phyloP scores from a whole-genome alignment of 805 yeast species.

The Candida stauntonica region DNA sequence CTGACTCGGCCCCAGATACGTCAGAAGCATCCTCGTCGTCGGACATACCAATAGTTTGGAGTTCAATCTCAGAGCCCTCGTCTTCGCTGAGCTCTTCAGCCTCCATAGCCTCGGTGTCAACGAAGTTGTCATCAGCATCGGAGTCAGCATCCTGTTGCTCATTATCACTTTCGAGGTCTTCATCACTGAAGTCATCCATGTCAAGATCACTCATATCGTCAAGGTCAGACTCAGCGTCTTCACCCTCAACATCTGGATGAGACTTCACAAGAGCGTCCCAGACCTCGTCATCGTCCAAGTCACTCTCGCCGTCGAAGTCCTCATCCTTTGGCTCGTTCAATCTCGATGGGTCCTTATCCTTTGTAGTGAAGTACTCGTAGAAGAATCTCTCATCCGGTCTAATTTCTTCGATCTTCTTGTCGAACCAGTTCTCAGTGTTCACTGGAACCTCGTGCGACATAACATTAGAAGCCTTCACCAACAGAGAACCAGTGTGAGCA shows the following conservation, averaged over 20 bases:
- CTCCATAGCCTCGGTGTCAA: slow-evolving; percentile 30
- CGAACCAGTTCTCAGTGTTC: slow-evolving; percentile 81
- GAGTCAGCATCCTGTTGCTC: slow-evolving; percentile 29
- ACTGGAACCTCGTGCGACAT: slow-evolving; percentile 55
- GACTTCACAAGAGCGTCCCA: slow-evolving; percentile 78
- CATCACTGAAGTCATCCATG: slow-evolving; percentile 30
- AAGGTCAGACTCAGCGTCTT: slow-evolving; percentile 27
- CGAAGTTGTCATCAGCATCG: slow-evolving; percentile 8
- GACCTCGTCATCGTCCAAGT: slow-evolving; percentile 63
- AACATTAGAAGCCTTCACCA: slow-evolving; percentile 59
- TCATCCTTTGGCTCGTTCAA: slow-evolving; percentile 30
- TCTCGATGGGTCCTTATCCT: slow-evolving; percentile 38
- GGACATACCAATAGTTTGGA: slow-evolving; percentile 18
- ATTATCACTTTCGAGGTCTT: slow-evolving; percentile 35
- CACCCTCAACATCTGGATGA: slow-evolving; percentile 67
- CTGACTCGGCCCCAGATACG: slow-evolving; percentile 14
- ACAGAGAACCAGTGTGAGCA: slow-evolving; percentile 61
- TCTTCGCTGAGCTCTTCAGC: slow-evolving; percentile 34
- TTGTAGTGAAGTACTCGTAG: slow-evolving; percentile 74
- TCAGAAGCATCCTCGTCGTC: slow-evolving; percentile 34
- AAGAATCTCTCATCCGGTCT: slow-evolving; percentile 88
- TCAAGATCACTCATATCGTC: slow-evolving; percentile 63
- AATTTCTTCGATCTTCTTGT: slow-evolving; percentile 55
- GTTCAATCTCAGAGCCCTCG: slow-evolving; percentile 20
- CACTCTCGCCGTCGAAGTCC: slow-evolving; percentile 40